These are phyloP conservation scores for Cicer judaicum DNA, from an alignment of 306 rosid genomes.

Conservation along the genomic window DNA sequence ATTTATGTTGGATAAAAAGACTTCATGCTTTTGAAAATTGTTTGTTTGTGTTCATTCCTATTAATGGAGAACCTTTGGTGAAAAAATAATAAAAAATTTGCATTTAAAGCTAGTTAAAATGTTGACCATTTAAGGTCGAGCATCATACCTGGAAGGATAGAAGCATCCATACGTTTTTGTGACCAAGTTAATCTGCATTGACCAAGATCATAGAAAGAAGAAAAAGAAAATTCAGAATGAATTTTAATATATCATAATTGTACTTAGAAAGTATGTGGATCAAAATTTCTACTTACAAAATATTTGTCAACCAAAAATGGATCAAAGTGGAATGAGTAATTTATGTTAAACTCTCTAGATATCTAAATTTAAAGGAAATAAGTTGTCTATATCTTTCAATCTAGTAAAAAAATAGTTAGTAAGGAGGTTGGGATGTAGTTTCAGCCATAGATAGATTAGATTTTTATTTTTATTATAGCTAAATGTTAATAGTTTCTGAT, in stretches of 20 bases:
- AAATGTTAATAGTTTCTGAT: no score
- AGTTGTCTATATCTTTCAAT: no score
- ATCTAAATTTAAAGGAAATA: neutral
- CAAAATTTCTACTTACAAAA: neutral
- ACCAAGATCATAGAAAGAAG: conserved; percentile 13
- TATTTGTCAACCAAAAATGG: no score
- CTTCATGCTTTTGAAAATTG: neutral
- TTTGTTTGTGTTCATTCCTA: neutral
- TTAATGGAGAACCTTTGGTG: neutral
- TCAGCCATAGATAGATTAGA: no score
- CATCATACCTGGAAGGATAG: conserved; percentile 57
- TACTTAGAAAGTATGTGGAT: neutral
- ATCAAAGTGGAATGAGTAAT: no score
- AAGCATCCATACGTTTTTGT: conserved; percentile 52
- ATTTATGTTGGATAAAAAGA: neutral
- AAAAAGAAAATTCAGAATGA: neutral
- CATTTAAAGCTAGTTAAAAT: neutral
- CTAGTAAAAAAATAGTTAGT: no score
- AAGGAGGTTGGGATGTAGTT: no score
- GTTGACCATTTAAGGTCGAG: neutral
- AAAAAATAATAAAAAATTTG: neutral
- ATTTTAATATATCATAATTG: neutral
- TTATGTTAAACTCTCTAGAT: neutral
- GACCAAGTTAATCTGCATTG: conserved; percentile 57
- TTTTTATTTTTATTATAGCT: no score